These are phyloP conservation scores for Pascua guehoae DNA, from an alignment of 1,284 basidiomycete genomes.

Conservation along the genomic window DNA sequence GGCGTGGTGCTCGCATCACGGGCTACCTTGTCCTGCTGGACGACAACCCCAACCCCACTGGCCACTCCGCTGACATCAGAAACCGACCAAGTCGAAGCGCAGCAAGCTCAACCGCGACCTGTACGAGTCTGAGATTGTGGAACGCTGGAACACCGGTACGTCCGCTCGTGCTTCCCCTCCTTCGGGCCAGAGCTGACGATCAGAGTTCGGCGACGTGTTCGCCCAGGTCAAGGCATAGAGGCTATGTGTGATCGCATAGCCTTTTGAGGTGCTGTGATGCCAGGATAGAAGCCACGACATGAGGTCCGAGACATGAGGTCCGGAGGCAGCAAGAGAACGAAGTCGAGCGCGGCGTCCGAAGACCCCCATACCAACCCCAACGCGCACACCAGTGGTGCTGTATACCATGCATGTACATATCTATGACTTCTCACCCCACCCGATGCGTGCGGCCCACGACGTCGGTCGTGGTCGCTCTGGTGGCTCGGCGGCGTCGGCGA, in stretches of 20 bases:
- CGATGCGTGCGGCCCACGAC: too few relatives aligned
- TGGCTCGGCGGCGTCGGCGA: too few relatives aligned
- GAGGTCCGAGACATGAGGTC: too few relatives aligned
- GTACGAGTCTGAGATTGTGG: slow-evolving; percentile 36
- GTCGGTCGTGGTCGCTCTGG: too few relatives aligned
- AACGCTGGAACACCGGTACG: slow-evolving; percentile 40
- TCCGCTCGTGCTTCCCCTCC: not conserved
- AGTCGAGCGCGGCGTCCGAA: not conserved
- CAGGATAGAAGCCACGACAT: too few relatives aligned
- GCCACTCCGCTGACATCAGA: slow-evolving; percentile 6
- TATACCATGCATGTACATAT: slow-evolving; percentile 8
- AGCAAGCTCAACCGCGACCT: slow-evolving; percentile 15
- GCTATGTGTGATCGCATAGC: too few relatives aligned
- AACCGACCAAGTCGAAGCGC: not conserved
- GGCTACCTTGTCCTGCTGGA: too few relatives aligned
- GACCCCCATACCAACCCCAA: not conserved
- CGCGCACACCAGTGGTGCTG: not conserved
- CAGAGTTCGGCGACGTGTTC: slow-evolving; percentile 41
- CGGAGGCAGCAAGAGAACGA: too few relatives aligned
- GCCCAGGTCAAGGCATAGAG: not conserved
- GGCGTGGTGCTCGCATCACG: too few relatives aligned
- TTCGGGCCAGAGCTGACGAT: slow-evolving; percentile 1
- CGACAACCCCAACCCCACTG: too few relatives aligned
- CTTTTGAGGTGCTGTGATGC: too few relatives aligned
- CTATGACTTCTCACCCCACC: not conserved